Percentiles rank a stretch among this genome's conserved stretches.
phyloP scores from a whole-genome alignment of 345 rosid genomes.

The Gossypium stocksii region DNA sequence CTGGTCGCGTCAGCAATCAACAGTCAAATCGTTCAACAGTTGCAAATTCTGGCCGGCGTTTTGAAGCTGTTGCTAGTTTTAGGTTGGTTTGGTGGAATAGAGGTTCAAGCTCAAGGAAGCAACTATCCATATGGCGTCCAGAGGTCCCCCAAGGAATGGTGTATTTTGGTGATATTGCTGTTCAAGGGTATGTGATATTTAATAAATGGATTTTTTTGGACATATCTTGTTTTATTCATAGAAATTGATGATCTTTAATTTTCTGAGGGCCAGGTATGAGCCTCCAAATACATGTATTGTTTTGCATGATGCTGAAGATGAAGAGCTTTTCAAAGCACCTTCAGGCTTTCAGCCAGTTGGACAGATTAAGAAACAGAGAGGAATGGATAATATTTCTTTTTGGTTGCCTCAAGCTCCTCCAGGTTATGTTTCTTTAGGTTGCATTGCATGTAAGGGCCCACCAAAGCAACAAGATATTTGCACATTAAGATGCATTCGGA shows the following conservation, averaged over 20 bases:
- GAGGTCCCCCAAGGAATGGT: conserved; percentile 69
- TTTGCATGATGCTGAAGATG: conserved; percentile 65
- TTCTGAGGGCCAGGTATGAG: conserved; percentile 57
- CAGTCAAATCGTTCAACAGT: conserved; percentile 31
- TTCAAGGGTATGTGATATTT: conserved; percentile 63
- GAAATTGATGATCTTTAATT: conserved; percentile 10
- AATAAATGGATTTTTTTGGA: not conserved
- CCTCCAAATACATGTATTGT: conserved; percentile 79
- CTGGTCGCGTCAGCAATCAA: conserved; percentile 26
- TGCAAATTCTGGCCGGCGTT: conserved; percentile 52
- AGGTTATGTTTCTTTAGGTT: conserved; percentile 91
- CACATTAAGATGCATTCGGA: conserved; percentile 73
- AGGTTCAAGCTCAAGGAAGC: conserved; percentile 63
- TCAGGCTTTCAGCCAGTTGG: conserved; percentile 71
- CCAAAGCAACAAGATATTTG: conserved; percentile 60
- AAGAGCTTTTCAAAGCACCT: conserved; percentile 62
- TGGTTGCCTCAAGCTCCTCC: conserved; percentile 98
- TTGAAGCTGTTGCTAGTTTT: conserved; percentile 81
- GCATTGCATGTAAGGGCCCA: conserved; percentile 69
- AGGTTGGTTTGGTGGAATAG: conserved; percentile 86
- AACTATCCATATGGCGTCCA: conserved; percentile 91
- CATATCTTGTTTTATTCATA: not conserved
- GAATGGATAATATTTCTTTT: conserved; percentile 74
- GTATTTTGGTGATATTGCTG: conserved; percentile 92
- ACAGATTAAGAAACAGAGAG: conserved; percentile 76